A percentile compares a stretch with the other conserved stretches of the same genome.
Evolutionary conservation across 805 yeast species (phyloP).

Genomic region (Starmerella roubikii): DNA sequence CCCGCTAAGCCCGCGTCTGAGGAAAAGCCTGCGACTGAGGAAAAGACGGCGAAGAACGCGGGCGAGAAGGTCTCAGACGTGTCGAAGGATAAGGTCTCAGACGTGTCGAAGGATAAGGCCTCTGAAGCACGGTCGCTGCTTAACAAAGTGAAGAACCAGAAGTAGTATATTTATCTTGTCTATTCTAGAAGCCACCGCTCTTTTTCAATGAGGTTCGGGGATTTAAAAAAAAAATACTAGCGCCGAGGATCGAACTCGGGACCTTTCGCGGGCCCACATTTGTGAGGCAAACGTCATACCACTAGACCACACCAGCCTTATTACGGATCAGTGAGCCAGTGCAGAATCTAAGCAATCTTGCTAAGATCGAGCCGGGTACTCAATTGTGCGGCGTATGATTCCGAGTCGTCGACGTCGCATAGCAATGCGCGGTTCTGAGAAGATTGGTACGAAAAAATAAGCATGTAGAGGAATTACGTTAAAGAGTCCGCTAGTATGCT

Average conservation of each 20-base stretch:
- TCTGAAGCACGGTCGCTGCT: constrained; percentile 1
- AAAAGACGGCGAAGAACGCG: too few relatives aligned
- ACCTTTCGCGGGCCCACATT: constrained; percentile 17
- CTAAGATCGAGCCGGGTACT: too few relatives aligned
- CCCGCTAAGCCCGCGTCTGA: neutral
- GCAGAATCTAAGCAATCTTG: too few relatives aligned
- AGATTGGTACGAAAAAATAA: too few relatives aligned
- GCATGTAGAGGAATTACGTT: too few relatives aligned
- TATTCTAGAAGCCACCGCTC: neutral
- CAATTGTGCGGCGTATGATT: too few relatives aligned
- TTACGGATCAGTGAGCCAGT: too few relatives aligned
- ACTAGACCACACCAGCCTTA: constrained; percentile 21
- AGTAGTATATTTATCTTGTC: neutral
- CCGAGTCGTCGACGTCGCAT: too few relatives aligned
- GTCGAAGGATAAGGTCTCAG: neutral
- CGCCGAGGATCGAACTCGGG: constrained; percentile 22
- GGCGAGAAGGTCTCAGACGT: constrained; percentile 1
- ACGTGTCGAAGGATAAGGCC: constrained; percentile 3
- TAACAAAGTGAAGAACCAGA: neutral
- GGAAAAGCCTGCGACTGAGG: constrained; percentile 3
- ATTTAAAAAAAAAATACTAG: constrained; percentile 11
- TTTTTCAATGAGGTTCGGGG: too few relatives aligned
- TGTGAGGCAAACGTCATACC: constrained; percentile 20
- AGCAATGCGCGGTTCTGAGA: too few relatives aligned
- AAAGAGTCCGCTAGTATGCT: too few relatives aligned